Percentiles rank a stretch among this genome's conserved stretches.
Conservation (phyloP, 345 rosid genomes). For the Mangifera indica region DNA sequence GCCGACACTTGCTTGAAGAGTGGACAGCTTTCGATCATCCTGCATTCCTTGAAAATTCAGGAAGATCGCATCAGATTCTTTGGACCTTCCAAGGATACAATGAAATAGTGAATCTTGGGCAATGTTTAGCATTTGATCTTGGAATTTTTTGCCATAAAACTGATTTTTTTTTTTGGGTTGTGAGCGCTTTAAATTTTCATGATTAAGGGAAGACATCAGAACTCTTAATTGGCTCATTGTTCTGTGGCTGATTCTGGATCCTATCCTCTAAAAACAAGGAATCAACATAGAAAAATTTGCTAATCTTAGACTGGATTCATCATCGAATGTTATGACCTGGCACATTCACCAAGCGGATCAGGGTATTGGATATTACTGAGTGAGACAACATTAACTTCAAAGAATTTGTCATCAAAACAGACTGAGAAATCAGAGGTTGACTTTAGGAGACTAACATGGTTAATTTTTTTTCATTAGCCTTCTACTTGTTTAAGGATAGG, state of each 20-base stretch:
- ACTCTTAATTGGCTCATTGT: background rate
- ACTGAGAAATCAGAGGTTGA: too few relatives aligned
- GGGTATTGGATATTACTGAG: background rate
- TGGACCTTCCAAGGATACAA: background rate
- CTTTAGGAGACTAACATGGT: too few relatives aligned
- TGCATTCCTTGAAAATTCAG: too few relatives aligned
- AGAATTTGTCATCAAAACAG: too few relatives aligned
- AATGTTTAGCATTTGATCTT: background rate
- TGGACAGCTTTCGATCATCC: too few relatives aligned
- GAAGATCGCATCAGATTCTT: slow-evolving; percentile 15
- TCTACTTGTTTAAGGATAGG: too few relatives aligned
- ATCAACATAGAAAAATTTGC: background rate
- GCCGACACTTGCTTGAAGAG: too few relatives aligned
- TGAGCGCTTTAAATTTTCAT: background rate
- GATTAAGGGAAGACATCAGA: too few relatives aligned
- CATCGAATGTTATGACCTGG: background rate
- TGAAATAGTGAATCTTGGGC: background rate
- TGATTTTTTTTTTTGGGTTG: background rate
- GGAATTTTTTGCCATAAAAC: background rate
- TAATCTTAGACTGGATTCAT: too few relatives aligned
- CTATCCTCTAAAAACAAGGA: background rate
- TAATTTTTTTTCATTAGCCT: too few relatives aligned
- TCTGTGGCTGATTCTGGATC: background rate
- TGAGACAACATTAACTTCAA: background rate
- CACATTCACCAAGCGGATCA: background rate